Base-by-base conservation (phyloP, 1,139 yeast genomes). In the Kluyveromyces sp. region DNA sequence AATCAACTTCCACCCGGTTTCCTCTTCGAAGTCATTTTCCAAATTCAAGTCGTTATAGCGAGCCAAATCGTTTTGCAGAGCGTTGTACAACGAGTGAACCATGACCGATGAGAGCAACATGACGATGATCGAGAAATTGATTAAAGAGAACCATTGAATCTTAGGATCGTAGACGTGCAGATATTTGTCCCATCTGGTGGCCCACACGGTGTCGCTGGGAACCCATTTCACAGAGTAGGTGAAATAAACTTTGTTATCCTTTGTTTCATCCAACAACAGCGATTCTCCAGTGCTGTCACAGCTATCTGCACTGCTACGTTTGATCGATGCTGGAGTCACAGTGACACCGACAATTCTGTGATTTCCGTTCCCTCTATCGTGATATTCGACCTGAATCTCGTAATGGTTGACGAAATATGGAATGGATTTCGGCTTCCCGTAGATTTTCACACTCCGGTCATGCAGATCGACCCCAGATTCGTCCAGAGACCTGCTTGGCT, bases 101-200 rank as follows among this genome's bases (percentile, higher is more conserved):
- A 89, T 86, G 51, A 88, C 79, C 35, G 82, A 71, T 4, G 94
- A 83, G 53, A 89, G 73, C 54, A 85, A 77, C 20, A 86, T 53
- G 16, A 89, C 96, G 57, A 89, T 77, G 48, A 86, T 66, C 9
- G 95, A 80, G 52, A 94, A 87, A 66, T 88, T 87, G 55, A 87
- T 68, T 54, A 92, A 75, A 2, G 96, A 86, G 60, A 87, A 84
- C 98, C 97, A 89, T 68, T 92, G 97, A 55, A 92, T 83, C 63
- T 83, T 83, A 44, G 96, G 94, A 61, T 87, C 95, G 61, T 81
- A 83, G 31, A 84, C 94, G 58, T 87, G 95, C 58, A 92, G 74
- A 63, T 92, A 92, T 64, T 87, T 86, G 64, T 92, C 98, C 99
- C 99, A 92, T 69, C 99, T 80, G 1, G 97, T 92, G 28, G 97